These are phyloP conservation scores for Botrytis deweyae DNA, from an alignment of 2,329 filamentous ascomycete genomes.

Conservation along the genomic window DNA sequence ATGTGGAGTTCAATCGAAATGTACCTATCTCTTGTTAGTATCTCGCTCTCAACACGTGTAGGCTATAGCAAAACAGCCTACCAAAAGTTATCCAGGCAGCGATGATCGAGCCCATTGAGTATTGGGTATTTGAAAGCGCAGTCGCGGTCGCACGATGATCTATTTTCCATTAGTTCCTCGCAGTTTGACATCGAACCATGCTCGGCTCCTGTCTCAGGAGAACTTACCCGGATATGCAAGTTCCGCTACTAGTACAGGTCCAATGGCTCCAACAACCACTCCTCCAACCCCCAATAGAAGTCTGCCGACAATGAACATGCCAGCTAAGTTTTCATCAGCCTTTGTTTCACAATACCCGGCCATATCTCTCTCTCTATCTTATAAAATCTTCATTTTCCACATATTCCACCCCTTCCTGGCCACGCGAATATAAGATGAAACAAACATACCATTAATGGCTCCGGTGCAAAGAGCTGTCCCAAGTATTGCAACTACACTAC, in stretches of 20 bases:
- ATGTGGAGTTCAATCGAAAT: constrained; percentile 24
- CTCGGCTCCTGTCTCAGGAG: too few relatives aligned
- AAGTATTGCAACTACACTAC: constrained; percentile 18
- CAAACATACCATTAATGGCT: constrained; percentile 13
- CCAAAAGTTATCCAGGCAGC: constrained; percentile 45
- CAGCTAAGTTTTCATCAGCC: not conserved
- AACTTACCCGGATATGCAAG: constrained; percentile 21
- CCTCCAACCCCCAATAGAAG: constrained; percentile 20
- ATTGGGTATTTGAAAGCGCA: constrained; percentile 40
- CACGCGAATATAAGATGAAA: not conserved
- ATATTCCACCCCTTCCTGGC: not conserved
- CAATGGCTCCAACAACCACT: constrained; percentile 26
- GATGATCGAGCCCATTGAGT: constrained; percentile 40
- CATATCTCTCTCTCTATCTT: not conserved
- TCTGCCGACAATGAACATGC: constrained; percentile 21
- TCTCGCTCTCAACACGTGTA: not conserved
- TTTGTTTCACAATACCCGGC: not conserved
- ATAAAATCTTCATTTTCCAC: not conserved
- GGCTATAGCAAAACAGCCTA: not conserved
- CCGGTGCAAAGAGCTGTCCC: constrained; percentile 20
- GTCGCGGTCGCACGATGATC: constrained; percentile 40
- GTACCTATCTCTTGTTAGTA: constrained; percentile 7
- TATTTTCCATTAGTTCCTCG: not conserved
- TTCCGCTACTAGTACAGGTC: constrained; percentile 24
- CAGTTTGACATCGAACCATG: not conserved